These are phyloP conservation scores for Vitis hybrid DNA, from an alignment of 177 flowering plant genomes.

Conservation along the genomic window DNA sequence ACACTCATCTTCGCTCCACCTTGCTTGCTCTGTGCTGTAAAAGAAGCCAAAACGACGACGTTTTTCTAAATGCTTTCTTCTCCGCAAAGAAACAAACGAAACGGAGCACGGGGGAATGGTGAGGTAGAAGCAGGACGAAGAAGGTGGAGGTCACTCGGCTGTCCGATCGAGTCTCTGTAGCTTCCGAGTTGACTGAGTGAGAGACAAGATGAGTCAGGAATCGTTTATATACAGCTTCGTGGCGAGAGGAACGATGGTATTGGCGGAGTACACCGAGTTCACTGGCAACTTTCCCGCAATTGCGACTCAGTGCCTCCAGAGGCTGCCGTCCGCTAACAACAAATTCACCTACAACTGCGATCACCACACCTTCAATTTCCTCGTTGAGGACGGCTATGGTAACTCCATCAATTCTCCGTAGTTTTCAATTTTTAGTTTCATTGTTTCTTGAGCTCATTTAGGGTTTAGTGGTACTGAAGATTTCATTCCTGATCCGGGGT, in stretches of 20 bases:
- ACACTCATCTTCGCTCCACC: too few relatives aligned
- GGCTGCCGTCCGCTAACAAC: constrained; percentile 74
- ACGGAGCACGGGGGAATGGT: too few relatives aligned
- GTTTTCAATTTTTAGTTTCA: background rate
- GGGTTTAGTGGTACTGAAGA: too few relatives aligned
- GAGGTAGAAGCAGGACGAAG: too few relatives aligned
- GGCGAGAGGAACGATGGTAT: constrained; percentile 79
- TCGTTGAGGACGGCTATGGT: constrained; percentile 89
- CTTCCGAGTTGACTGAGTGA: constrained; percentile 7
- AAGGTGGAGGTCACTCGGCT: background rate
- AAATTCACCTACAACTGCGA: constrained; percentile 92
- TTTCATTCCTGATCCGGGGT: too few relatives aligned
- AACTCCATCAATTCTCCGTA: constrained; percentile 3
- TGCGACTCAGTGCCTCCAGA: constrained; percentile 82
- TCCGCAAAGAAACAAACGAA: too few relatives aligned
- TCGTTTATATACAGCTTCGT: constrained; percentile 91
- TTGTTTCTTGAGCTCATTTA: background rate
- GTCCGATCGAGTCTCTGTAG: background rate
- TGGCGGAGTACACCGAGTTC: constrained; percentile 90
- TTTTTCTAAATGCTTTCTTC: too few relatives aligned
- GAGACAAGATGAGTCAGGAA: constrained; percentile 57
- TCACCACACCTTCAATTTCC: constrained; percentile 85
- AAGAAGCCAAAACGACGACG: too few relatives aligned
- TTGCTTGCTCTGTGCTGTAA: too few relatives aligned
- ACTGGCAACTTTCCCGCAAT: constrained; percentile 91